Conservation (phyloP, 495 filamentous ascomycete genomes). For the Talaromyces trachyspermus region DNA sequence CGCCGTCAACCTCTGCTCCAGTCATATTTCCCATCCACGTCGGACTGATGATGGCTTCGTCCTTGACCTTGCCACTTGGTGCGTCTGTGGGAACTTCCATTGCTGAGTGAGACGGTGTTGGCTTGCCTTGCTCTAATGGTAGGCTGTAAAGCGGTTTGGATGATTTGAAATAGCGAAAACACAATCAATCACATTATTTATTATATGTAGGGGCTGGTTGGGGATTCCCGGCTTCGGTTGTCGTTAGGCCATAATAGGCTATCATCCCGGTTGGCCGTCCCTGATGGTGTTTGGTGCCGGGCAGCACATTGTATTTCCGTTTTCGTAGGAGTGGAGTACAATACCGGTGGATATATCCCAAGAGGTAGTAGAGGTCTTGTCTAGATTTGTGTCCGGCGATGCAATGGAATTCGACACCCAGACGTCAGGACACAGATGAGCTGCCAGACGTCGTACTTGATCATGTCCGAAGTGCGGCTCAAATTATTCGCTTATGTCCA, state of each 20-base stretch:
- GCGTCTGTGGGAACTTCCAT: background rate
- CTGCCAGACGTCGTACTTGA: background rate
- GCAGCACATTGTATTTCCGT: background rate
- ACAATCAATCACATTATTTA: background rate
- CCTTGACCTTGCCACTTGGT: background rate
- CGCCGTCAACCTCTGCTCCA: background rate
- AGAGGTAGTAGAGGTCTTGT: background rate
- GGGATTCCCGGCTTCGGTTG: background rate
- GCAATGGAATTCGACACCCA: background rate
- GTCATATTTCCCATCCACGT: background rate
- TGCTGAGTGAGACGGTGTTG: background rate
- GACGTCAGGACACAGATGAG: no score
- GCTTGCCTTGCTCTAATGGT: background rate
- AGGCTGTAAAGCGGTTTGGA: background rate
- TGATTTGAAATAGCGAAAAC: background rate
- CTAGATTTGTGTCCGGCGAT: background rate
- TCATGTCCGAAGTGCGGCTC: background rate
- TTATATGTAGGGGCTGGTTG: background rate
- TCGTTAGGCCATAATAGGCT: background rate
- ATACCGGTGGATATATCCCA: background rate
- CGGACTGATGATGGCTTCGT: background rate
- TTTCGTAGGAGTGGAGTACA: background rate
- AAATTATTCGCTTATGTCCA: background rate
- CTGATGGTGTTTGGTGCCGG: background rate
- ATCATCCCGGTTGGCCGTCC: background rate